Conservation (phyloP, 805 yeast genomes). For the Schizosaccharomyces osmophilus region DNA sequence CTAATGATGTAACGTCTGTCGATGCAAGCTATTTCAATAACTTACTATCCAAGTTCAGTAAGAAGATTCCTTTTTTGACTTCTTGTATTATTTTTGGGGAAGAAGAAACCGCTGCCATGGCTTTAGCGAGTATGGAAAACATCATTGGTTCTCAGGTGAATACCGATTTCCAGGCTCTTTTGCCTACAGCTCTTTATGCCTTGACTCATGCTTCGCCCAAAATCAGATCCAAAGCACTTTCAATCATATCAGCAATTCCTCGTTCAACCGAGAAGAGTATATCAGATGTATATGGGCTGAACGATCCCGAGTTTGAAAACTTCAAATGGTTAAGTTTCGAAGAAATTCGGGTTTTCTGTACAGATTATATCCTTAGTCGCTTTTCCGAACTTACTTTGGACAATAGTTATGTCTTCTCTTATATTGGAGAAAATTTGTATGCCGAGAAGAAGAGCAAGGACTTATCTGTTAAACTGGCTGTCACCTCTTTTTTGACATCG, state of each 20-base stretch:
- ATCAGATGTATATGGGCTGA: constrained; percentile 8
- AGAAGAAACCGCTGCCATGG: neutral
- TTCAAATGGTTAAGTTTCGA: constrained; percentile 33
- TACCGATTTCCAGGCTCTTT: constrained; percentile 15
- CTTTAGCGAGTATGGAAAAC: neutral
- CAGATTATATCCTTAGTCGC: constrained; percentile 16
- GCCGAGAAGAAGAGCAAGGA: constrained; percentile 8
- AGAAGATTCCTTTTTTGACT: neutral
- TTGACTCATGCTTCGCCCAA: constrained; percentile 14
- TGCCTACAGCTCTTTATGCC: constrained; percentile 14
- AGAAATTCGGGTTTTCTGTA: constrained; percentile 29
- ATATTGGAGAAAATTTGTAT: constrained; percentile 9
- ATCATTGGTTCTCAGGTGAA: constrained; percentile 6
- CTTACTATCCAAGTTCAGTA: neutral
- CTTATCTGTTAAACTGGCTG: constrained; percentile 16
- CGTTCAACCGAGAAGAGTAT: neutral
- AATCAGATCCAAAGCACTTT: constrained; percentile 13
- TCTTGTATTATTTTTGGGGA: neutral
- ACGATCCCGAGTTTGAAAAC: constrained; percentile 19
- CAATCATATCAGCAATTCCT: constrained; percentile 5
- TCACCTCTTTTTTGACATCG: constrained; percentile 39
- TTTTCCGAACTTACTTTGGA: constrained; percentile 27
- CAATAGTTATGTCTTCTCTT: constrained; percentile 17
- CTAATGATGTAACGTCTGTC: neutral
- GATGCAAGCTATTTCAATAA: neutral